Percentiles rank a stretch among this genome's conserved stretches.
Conservation (phyloP, 129 eudicot genomes). For the carrot (Daucus carota) region DNA sequence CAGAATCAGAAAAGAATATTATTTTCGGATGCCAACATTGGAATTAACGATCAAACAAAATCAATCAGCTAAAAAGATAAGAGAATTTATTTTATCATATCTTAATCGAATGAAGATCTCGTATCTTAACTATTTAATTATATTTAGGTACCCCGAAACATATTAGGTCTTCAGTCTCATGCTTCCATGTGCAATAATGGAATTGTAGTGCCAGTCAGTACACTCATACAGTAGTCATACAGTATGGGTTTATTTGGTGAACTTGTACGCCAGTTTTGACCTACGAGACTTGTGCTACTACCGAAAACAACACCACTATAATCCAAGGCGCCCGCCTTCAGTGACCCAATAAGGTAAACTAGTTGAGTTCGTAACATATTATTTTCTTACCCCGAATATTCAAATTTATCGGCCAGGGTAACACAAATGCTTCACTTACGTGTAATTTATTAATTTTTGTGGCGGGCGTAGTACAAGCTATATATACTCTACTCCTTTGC, state of each 20-base stretch:
- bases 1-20: background rate
- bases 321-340: slow-evolving; percentile 5
- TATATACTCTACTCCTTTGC: background rate
- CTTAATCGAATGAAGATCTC: background rate
- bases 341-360: background rate
- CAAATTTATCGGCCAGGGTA: background rate
- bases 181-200: background rate
- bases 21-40: background rate
- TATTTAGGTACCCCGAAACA: background rate
- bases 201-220: background rate
- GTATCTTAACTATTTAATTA: background rate
- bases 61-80: too few species aligned
- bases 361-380: background rate
- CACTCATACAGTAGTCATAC: too few species aligned
- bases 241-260: background rate
- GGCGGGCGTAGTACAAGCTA: background rate
- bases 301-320: background rate
- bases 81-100: background rate
- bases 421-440: background rate
- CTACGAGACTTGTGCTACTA: background rate
- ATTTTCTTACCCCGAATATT: background rate
- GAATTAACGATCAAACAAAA: background rate
- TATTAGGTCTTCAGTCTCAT: too few species aligned
- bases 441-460: background rate
- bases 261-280: background rate